Base-by-base conservation (phyloP, 306 rosid species). In the Rubus idaeus region DNA sequence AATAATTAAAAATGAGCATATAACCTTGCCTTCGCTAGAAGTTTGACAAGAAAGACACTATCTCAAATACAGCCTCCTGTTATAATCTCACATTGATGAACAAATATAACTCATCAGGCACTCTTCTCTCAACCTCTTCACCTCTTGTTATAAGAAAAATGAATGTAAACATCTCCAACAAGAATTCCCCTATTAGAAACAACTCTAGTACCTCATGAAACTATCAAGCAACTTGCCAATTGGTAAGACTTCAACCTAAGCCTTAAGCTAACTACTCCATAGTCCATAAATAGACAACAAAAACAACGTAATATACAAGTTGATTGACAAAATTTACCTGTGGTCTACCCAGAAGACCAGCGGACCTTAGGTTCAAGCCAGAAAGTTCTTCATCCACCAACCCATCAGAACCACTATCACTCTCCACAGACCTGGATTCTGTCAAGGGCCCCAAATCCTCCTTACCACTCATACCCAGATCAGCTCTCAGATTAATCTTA, bases 311-410 rank as follows among this genome's bases (percentile, higher is more conserved):
- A 30, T 30, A 30, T 30, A 69, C 10, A 7, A 40, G 9, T 20
- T 55, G 5, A 45, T 23, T 6, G 4, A 80, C 50, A 56, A 77
- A 11, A 10, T 58, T 61, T 82, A 96, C 99, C 98, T 91, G 97
- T n/a, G 97, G 89, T 82, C 84, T 91, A 64, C 96, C 96, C 60
- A 90, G 75, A 77, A 79, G 81, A 63, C 91, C 96, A 55, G 87
- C 84, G 21, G 97, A 81, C 68, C 90, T 89, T 56, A 86, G 68
- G 79, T 92, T 86, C 75, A 95, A 79, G 60, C 93, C 92, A 52
- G 88, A 83, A 74, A 56, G 70, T 64, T 92, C 99, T 47, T 88
- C 97, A 64, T 92, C 96, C 49, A 76, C 84, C 40, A 45, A 46
- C 50, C 83, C 93, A 81, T 91, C 88, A 66, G 82, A 76, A 76